These are phyloP conservation scores for Orbilia blumenaviensis DNA, from an alignment of 2,329 filamentous ascomycete species.

Conservation along the genomic window DNA sequence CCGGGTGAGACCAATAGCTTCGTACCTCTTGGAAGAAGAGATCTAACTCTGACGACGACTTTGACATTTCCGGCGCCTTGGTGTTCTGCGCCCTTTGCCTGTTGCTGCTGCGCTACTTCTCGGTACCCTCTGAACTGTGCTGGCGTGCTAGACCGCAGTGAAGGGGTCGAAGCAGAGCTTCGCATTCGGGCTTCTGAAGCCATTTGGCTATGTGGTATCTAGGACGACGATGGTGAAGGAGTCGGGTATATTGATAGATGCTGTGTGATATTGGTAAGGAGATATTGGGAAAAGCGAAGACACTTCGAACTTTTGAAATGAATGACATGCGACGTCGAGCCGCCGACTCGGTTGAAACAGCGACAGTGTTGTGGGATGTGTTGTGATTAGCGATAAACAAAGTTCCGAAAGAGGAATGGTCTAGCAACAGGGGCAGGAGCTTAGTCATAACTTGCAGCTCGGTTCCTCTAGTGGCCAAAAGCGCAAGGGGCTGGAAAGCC, in stretches of 20 bases:
- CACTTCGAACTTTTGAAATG: not conserved
- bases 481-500: constrained; percentile 2
- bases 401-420: constrained; percentile 29
- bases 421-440: not conserved
- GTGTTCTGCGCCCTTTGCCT: constrained; percentile 66
- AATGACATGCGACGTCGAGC: not conserved
- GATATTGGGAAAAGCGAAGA: too few species aligned
- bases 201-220: constrained; percentile 40
- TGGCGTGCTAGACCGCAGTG: constrained; percentile 70
- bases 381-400: constrained; percentile 42
- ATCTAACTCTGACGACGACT: constrained; percentile 82
- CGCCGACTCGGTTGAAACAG: not conserved
- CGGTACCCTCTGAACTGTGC: constrained; percentile 48
- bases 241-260: constrained; percentile 7
- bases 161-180: constrained; percentile 81
- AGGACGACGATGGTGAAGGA: not conserved
- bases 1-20: constrained; percentile 29
- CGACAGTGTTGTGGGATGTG: constrained; percentile 41
- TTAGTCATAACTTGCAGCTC: constrained; percentile 41
- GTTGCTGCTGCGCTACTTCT: constrained; percentile 42
- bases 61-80: constrained; percentile 76
- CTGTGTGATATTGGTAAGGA: not conserved
- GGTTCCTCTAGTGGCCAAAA: constrained; percentile 19
- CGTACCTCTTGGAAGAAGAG: constrained; percentile 79
- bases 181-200: constrained; percentile 60